Percentiles rank a stretch among this genome's conserved stretches.
Conservation (phyloP, 345 rosid species). For the Eutrema japonicum region DNA sequence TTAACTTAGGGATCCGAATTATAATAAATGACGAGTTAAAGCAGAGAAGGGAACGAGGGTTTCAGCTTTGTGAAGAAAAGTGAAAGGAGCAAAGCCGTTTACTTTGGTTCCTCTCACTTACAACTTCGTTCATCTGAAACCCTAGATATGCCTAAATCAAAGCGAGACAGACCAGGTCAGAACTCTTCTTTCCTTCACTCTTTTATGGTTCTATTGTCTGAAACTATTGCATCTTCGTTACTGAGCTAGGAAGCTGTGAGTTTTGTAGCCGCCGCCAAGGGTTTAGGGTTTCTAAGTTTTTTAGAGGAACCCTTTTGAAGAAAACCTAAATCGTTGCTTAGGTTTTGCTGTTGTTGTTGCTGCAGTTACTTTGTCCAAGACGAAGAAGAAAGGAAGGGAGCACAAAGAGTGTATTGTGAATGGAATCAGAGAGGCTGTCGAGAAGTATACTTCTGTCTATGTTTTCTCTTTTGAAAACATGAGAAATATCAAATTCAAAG, state of each 20-base stretch:
- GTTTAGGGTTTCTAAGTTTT: constrained; percentile 28
- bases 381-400: constrained; percentile 94
- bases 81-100: constrained; percentile 39
- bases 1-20: constrained; percentile 24
- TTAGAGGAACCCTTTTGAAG: constrained; percentile 5
- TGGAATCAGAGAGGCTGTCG: constrained; percentile 75
- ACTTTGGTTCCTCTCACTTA: constrained; percentile 21
- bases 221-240: background rate
- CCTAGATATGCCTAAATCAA: constrained; percentile 84
- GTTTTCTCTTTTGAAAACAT: constrained; percentile 92
- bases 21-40: background rate
- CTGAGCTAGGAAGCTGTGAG: background rate
- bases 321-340: background rate
- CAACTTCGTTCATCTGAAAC: constrained; percentile 8
- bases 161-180: constrained; percentile 78
- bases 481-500: constrained; percentile 94
- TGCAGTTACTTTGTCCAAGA: constrained; percentile 90
- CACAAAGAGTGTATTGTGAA: constrained; percentile 75
- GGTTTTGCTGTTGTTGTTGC: background rate
- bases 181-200: background rate
- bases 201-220: background rate
- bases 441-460: constrained; percentile 60
- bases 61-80: constrained; percentile 12
- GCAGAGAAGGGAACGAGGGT: constrained; percentile 37
- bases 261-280: constrained; percentile 42